A percentile compares a stretch with the other conserved stretches of the same genome.
phyloP scores from a whole-genome alignment of 768 basidiomycete genomes.

The Clitopilus passeckerianus region DNA sequence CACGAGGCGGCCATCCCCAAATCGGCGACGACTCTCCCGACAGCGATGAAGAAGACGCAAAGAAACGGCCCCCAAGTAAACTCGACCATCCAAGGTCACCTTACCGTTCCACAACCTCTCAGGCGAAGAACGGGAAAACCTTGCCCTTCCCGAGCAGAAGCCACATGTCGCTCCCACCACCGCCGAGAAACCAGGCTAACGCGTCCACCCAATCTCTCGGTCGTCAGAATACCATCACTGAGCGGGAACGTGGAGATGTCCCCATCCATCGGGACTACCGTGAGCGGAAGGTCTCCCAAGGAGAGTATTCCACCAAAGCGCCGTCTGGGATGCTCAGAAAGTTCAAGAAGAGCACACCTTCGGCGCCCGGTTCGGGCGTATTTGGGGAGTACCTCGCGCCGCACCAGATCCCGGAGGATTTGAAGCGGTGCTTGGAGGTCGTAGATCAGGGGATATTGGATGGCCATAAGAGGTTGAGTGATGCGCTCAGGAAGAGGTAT shows the following conservation, averaged over 20 bases:
- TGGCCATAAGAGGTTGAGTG: slow-evolving; percentile 83
- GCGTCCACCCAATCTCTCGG: slow-evolving; percentile 75
- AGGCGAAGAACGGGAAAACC: slow-evolving; percentile 33
- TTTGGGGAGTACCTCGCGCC: slow-evolving; percentile 60
- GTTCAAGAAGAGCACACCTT: slow-evolving; percentile 61
- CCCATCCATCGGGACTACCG: slow-evolving; percentile 17
- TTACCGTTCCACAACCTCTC: slow-evolving; percentile 50
- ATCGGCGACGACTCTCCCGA: slow-evolving; percentile 70
- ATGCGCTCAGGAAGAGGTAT: slow-evolving; percentile 83
- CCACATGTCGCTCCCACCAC: slow-evolving; percentile 71
- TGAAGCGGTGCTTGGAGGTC: slow-evolving; percentile 81
- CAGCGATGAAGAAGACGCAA: slow-evolving; percentile 60
- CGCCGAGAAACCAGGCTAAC: slow-evolving; percentile 47
- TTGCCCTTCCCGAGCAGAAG: slow-evolving; percentile 80
- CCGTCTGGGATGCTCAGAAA: slow-evolving; percentile 59
- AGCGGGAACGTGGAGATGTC: slow-evolving; percentile 31
- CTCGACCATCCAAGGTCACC: slow-evolving; percentile 75
- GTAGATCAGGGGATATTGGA: slow-evolving; percentile 83
- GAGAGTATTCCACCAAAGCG: slow-evolving; percentile 23
- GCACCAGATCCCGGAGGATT: slow-evolving; percentile 81
- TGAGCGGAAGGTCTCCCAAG: slow-evolving; percentile 46
- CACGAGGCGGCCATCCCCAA: slow-evolving; percentile 51
- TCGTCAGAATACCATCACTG: slow-evolving; percentile 53
- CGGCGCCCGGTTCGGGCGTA: slow-evolving; percentile 29
- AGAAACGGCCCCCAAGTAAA: slow-evolving; percentile 46